Base-by-base conservation (phyloP, 108 stramenopile genomes). In the Nannochloropsis salina region DNA sequence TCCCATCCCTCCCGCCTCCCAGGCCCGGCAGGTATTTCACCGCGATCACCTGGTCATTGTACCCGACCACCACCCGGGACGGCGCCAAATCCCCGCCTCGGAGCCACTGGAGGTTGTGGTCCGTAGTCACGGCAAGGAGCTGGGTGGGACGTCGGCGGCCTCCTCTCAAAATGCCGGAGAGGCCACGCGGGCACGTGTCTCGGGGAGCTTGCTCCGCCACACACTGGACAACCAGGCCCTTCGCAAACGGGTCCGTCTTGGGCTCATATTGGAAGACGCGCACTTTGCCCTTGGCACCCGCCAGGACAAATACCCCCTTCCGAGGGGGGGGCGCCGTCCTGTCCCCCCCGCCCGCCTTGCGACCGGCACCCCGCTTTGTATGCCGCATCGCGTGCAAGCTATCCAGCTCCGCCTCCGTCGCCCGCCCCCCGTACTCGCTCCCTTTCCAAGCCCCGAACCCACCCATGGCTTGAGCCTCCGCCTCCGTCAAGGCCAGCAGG, bases 21-120 rank as follows among this genome's bases (percentile, higher is more conserved):
- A 82, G 86, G 41, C 45, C n/a, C 10, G 96, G 96, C 44, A 97
- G 91, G 41, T 94, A 89, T 44, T 94, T 94, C 40, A 97, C 83
- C 87, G 96, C 97, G 18, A 97, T 92, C 79, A 97, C 94, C 89
- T 97, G 96, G 79, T 96, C 97, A 85, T 98, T 96, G 84, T 94
- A 93, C 0, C 96, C 97, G 51, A 98, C 94, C 88, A 97, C 95
- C 21, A 94, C 92, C 81, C 95, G 92, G 83, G 81, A 44, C 1
- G 86, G 84, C 20, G 44, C 79, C 44, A 90, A 42, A 3, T 45
- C 42, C 74, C 81, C 80, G 91, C 80, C 44, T 90, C 90, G 15
- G 40, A 96, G 88, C 88, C 95, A 95, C 20, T 92, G 84, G 61
- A 97, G 84, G 90, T 96, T 96, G 89, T 96, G 95, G 85, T 96